These are phyloP conservation scores for Akanthomyces muscarius DNA, from an alignment of 2,329 filamentous ascomycete species.

Conservation along the genomic window DNA sequence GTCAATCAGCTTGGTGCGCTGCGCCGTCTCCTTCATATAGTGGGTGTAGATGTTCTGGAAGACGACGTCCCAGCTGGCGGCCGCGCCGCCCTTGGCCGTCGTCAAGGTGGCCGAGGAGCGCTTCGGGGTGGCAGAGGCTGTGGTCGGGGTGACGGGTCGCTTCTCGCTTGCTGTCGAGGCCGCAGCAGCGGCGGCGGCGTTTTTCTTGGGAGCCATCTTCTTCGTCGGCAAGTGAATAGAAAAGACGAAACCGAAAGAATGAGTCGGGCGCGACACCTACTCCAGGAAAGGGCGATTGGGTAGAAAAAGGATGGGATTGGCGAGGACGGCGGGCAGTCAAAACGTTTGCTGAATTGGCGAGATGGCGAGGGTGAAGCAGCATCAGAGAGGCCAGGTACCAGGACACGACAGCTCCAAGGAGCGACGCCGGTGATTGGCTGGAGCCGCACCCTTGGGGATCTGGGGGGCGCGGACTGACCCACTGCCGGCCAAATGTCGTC, in stretches of 20 bases:
- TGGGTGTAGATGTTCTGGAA: conserved; percentile 67
- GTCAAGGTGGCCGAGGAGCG: conserved; percentile 21
- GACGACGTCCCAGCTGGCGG: conserved; percentile 53
- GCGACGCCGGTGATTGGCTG: conserved; percentile 30
- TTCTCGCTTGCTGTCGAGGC: conserved; percentile 37
- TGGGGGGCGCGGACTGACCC: not conserved
- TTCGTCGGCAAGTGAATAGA: not conserved
- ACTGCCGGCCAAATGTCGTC: conserved; percentile 18
- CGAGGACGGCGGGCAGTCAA: not conserved
- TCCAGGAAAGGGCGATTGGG: not conserved
- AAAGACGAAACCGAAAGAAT: too few species aligned
- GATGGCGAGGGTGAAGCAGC: conserved; percentile 21
- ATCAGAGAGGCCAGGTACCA: conserved; percentile 17
- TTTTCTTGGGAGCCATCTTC: conserved; percentile 51
- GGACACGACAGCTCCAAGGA: conserved; percentile 37
- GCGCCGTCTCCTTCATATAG: conserved; percentile 77
- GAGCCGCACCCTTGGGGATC: conserved; percentile 1
- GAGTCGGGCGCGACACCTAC: not conserved
- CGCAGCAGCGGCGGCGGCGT: conserved; percentile 31
- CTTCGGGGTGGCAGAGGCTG: conserved; percentile 25
- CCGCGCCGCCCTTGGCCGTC: conserved; percentile 27
- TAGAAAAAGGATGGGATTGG: conserved; percentile 7
- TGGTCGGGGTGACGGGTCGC: conserved; percentile 35
- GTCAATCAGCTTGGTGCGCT: conserved; percentile 89
- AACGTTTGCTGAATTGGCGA: conserved; percentile 13